These are phyloP conservation scores for Trichosporon sp. DNA, from an alignment of 1,284 basidiomycete genomes.

Conservation along the genomic window DNA sequence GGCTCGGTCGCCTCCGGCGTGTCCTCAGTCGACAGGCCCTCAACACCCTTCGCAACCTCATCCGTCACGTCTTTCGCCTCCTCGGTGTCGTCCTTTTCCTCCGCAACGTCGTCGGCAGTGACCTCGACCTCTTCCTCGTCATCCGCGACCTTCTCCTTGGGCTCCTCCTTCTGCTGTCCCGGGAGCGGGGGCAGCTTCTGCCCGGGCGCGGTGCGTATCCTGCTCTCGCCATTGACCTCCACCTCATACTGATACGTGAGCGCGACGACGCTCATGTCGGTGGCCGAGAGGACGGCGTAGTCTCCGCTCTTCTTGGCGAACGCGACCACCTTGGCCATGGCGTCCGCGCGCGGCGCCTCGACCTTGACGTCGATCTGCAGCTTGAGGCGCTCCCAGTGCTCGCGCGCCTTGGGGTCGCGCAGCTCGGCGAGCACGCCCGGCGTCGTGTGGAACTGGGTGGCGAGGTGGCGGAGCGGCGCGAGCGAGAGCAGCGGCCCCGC, in stretches of 20 bases:
- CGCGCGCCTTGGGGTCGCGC: conserved; percentile 75
- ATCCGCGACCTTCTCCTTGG: conserved; percentile 43
- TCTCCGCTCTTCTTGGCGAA: conserved; percentile 96
- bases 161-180: conserved; percentile 27
- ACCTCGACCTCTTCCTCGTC: conserved; percentile 51
- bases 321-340: conserved; percentile 75
- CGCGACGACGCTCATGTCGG: conserved; percentile 88
- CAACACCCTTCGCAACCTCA: conserved; percentile 8
- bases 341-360: conserved; percentile 65
- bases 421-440: conserved; percentile 85
- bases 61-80: conserved; percentile 12
- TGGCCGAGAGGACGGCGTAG: conserved; percentile 82
- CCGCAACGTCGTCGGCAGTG: conserved; percentile 41
- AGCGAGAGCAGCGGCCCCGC: conserved; percentile 83
- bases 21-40: conserved; percentile 8
- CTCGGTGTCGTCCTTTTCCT: conserved; percentile 12
- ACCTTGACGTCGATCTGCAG: conserved; percentile 69
- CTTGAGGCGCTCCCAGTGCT: conserved; percentile 70
- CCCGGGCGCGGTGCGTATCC: conserved; percentile 54
- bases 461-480: conserved; percentile 75
- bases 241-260: conserved; percentile 75
- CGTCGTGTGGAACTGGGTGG: conserved; percentile 75
- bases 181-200: conserved; percentile 23
- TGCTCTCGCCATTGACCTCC: conserved; percentile 54
- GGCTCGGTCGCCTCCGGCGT: not conserved